Conservation (phyloP, 805 yeast species). For the Sugiyamaella marilandica region DNA sequence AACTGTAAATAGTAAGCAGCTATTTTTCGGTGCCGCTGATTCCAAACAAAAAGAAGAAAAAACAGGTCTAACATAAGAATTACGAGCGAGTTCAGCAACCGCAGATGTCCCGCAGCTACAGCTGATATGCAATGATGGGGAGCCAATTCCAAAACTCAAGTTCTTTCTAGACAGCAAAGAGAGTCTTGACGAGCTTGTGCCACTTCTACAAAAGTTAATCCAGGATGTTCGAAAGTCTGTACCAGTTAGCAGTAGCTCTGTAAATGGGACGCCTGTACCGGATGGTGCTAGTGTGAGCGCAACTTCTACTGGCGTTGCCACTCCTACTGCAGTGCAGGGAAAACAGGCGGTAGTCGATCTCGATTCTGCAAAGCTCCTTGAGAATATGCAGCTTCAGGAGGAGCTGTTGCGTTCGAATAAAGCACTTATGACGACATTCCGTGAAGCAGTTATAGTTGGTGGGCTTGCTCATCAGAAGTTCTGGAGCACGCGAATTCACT, state of each 20-base stretch:
- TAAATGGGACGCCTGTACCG: constrained; percentile 35
- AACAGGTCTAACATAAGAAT: constrained; percentile 22
- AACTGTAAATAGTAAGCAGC: constrained; percentile 2
- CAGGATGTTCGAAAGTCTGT: constrained; percentile 5
- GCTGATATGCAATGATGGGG: constrained; percentile 36
- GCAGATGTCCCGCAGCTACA: constrained; percentile 64
- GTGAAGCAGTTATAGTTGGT: constrained; percentile 71
- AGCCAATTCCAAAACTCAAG: background rate
- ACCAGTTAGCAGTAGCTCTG: constrained; percentile 3
- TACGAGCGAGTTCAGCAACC: constrained; percentile 67
- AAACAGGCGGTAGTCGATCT: constrained; percentile 34
- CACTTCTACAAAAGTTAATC: constrained; percentile 5
- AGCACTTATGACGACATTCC: constrained; percentile 65
- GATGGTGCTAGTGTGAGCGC: constrained; percentile 21
- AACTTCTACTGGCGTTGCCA: constrained; percentile 12
- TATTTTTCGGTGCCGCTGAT: background rate
- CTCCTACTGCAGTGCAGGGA: constrained; percentile 20
- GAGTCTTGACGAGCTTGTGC: constrained; percentile 10
- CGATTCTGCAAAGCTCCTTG: constrained; percentile 54
- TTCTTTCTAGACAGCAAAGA: constrained; percentile 8
- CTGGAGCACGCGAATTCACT: constrained; percentile 78
- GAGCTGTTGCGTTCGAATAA: constrained; percentile 65
- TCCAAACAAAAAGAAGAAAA: no score
- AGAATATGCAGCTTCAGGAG: constrained; percentile 75
- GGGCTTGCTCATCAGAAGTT: constrained; percentile 77